A percentile compares a stretch with the other conserved stretches of the same genome.
phyloP scores from a whole-genome alignment of 2,329 filamentous ascomycete species.

The Apiospora pterosperma region DNA sequence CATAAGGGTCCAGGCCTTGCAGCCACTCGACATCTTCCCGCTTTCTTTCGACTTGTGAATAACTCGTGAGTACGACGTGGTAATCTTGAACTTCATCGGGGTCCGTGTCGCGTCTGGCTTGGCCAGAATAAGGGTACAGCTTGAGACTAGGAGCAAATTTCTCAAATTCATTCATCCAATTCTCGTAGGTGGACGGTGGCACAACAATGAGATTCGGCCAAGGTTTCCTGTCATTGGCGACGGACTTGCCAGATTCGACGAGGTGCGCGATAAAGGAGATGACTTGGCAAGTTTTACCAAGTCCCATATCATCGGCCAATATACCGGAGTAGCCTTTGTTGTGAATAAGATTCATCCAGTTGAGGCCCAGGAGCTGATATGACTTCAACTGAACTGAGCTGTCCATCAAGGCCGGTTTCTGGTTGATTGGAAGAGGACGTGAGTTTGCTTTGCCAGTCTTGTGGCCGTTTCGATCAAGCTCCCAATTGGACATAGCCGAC shows the following conservation, averaged over 20 bases:
- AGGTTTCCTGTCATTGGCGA: constrained; percentile 34
- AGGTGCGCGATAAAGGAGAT: constrained; percentile 88
- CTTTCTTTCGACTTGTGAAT: constrained; percentile 53
- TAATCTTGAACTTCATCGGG: constrained; percentile 64
- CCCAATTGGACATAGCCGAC: constrained; percentile 23
- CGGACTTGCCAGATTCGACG: constrained; percentile 51
- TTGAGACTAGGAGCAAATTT: constrained; percentile 77
- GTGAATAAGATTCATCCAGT: constrained; percentile 88
- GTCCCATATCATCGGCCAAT: constrained; percentile 93
- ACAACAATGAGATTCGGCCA: constrained; percentile 84
- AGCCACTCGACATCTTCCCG: constrained; percentile 49
- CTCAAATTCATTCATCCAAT: constrained; percentile 89
- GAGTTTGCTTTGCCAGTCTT: constrained; percentile 23
- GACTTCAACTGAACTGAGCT: constrained; percentile 78
- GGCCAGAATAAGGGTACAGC: constrained; percentile 64
- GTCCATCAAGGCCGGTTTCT: constrained; percentile 76
- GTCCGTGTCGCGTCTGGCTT: constrained; percentile 60
- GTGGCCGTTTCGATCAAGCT: constrained; percentile 31
- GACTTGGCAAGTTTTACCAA: constrained; percentile 95
- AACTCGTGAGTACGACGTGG: constrained; percentile 58
- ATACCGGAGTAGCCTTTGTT: constrained; percentile 80
- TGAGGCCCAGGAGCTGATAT: constrained; percentile 90
- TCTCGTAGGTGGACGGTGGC: constrained; percentile 89
- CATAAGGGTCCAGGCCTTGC: constrained; percentile 44
- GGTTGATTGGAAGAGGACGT: constrained; percentile 39